Percentiles rank a stretch among this genome's conserved stretches.
Conservation (phyloP, 176 grass and related monocot species). For the Aechmea fasciata region DNA sequence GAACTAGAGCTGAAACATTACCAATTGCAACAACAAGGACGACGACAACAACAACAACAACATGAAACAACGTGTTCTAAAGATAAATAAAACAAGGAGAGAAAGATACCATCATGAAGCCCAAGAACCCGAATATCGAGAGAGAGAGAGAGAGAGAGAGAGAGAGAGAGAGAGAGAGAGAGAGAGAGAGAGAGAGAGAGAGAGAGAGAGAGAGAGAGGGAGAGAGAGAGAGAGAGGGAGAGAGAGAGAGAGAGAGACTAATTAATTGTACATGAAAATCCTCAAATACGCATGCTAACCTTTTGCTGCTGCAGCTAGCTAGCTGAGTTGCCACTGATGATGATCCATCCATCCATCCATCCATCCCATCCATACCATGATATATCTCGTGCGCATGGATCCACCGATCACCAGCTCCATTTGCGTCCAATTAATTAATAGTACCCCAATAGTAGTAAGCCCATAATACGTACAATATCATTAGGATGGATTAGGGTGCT, state of each 20-base stretch:
- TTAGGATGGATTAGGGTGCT: too few species aligned
- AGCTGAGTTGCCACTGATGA: too few species aligned
- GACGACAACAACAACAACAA: constrained; percentile 19
- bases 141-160: constrained; percentile 32
- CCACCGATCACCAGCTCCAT: too few species aligned
- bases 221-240: constrained; percentile 13
- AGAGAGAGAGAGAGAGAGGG: constrained; percentile 37
- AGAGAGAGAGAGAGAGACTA: constrained; percentile 18
- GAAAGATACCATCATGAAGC: constrained; percentile 9
- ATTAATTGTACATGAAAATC: constrained; percentile 47
- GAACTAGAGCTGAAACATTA: constrained; percentile 3
- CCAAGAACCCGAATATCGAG: constrained; percentile 26
- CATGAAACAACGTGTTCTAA: constrained; percentile 20
- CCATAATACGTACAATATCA: too few species aligned
- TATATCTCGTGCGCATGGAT: neutral
- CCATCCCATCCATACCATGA: constrained; percentile 28
- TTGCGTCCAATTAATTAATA: too few species aligned
- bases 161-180: constrained; percentile 12
- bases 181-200: constrained; percentile 20
- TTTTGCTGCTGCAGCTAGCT: constrained; percentile 36
- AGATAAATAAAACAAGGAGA: constrained; percentile 11
- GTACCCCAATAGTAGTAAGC: too few species aligned
- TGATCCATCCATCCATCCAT: constrained; percentile 20
- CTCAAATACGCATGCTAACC: constrained; percentile 53
- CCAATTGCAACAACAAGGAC: constrained; percentile 8